phyloP scores from a whole-genome alignment of 441 rosid species.

The Eruca vesicaria region DNA sequence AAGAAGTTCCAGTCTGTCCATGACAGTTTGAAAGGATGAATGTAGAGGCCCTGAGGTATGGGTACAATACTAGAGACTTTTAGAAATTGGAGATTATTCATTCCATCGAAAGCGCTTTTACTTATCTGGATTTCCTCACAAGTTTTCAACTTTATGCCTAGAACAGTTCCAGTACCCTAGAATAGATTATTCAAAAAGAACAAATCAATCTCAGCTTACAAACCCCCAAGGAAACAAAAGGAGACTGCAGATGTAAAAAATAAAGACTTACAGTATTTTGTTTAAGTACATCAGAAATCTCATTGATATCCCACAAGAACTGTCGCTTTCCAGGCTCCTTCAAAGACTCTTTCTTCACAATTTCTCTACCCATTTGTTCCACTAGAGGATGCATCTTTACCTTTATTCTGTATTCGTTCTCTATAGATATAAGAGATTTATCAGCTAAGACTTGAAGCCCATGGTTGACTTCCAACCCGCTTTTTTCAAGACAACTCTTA shows the following conservation, averaged over 20 bases:
- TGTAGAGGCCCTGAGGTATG: not conserved
- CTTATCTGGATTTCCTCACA: not conserved
- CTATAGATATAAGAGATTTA: not conserved
- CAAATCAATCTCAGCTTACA: not conserved
- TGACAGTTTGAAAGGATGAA: too few relatives aligned
- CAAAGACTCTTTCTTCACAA: constrained; percentile 34
- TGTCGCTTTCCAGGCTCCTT: constrained; percentile 34
- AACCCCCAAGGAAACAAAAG: not conserved
- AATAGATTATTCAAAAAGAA: not conserved
- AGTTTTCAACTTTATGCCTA: not conserved
- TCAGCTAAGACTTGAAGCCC: constrained; percentile 20
- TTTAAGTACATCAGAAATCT: not conserved
- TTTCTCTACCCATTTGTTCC: constrained; percentile 44
- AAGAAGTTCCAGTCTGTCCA: too few relatives aligned
- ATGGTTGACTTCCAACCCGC: not conserved
- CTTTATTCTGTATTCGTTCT: too few relatives aligned
- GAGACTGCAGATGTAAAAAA: not conserved
- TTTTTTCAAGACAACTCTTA: not conserved
- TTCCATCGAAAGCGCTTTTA: constrained; percentile 16
- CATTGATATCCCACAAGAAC: constrained; percentile 29
- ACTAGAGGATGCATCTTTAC: constrained; percentile 34
- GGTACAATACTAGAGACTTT: not conserved
- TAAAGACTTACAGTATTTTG: not conserved
- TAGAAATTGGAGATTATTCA: constrained; percentile 36
- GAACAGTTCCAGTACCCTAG: constrained; percentile 13